Percentiles rank a stretch among this genome's conserved stretches.
Evolutionary conservation across 495 filamentous ascomycete genomes (phyloP).

Genomic region (Aspergillus sclerotioniger): DNA sequence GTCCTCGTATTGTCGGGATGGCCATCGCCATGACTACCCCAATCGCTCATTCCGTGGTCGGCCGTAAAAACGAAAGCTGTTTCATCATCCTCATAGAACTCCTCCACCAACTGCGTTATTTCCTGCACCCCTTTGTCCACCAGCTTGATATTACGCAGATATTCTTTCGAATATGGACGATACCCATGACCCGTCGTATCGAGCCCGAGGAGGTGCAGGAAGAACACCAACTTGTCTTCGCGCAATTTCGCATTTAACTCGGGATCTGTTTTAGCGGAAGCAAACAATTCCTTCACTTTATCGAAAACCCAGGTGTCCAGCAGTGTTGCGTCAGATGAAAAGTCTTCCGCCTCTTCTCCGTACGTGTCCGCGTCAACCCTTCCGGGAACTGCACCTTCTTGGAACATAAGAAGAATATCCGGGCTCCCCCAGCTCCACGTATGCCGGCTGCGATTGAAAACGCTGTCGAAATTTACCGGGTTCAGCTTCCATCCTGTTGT

Average conservation of each 20-base stretch:
- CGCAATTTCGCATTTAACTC: slow-evolving; percentile 73
- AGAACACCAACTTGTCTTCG: slow-evolving; percentile 90
- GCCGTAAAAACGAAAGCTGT: slow-evolving; percentile 97
- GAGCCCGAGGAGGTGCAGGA: slow-evolving; percentile 92
- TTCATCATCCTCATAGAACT: slow-evolving; percentile 89
- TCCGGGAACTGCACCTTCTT: slow-evolving; percentile 85
- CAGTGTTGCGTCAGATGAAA: slow-evolving; percentile 72
- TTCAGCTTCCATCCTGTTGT: slow-evolving; percentile 99
- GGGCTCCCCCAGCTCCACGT: slow-evolving; percentile 99
- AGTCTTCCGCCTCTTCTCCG: slow-evolving; percentile 83
- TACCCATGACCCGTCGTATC: slow-evolving; percentile 89
- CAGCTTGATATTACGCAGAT: slow-evolving; percentile 89
- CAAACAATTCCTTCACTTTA: slow-evolving; percentile 82
- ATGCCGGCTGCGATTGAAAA: slow-evolving; percentile 94
- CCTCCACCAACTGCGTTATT: slow-evolving; percentile 74
- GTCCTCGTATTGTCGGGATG: slow-evolving; percentile 98
- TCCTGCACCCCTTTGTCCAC: slow-evolving; percentile 88
- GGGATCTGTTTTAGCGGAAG: slow-evolving; percentile 68
- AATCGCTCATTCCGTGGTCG: slow-evolving; percentile 99
- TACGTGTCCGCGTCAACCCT: slow-evolving; percentile 84
- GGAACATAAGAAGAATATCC: slow-evolving; percentile 97
- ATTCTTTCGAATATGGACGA: slow-evolving; percentile 93
- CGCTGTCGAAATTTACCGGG: slow-evolving; percentile 96
- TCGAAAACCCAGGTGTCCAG: slow-evolving; percentile 97
- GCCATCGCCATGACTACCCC: slow-evolving; percentile 95